These are phyloP conservation scores for Penicillium hordei DNA, from an alignment of 2,329 filamentous ascomycete species.

Conservation along the genomic window DNA sequence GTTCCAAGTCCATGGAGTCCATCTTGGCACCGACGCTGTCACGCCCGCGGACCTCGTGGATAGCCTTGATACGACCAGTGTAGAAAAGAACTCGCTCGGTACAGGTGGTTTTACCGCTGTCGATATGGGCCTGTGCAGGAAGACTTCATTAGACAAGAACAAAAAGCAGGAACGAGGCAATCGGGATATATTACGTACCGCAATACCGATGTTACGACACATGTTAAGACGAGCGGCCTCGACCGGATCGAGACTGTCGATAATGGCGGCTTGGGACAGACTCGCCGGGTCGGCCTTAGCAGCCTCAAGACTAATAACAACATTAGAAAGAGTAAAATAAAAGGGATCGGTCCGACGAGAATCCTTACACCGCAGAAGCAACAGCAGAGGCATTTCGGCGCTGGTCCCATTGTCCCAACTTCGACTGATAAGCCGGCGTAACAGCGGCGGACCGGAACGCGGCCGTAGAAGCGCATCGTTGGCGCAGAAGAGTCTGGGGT, in stretches of 20 bases:
- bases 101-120: conserved; percentile 95
- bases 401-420: conserved; percentile 45
- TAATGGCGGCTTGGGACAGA: conserved; percentile 64
- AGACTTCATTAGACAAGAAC: conserved; percentile 9
- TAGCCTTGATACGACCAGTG: conserved; percentile 92
- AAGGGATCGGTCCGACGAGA: neutral
- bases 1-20: conserved; percentile 99
- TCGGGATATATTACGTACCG: conserved; percentile 56
- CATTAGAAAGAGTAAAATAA: conserved; percentile 3
- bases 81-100: conserved; percentile 98
- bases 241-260: conserved; percentile 75
- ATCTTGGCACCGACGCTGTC: conserved; percentile 97
- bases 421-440: conserved; percentile 36
- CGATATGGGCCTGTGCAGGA: conserved; percentile 76
- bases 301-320: conserved; percentile 52
- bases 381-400: conserved; percentile 44
- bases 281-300: conserved; percentile 57
- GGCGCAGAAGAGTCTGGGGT: conserved; percentile 37
- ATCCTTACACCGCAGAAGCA: conserved; percentile 47
- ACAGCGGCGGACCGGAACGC: conserved; percentile 36
- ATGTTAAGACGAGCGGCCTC: conserved; percentile 75
- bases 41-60: conserved; percentile 88
- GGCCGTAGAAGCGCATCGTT: conserved; percentile 42
- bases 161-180: neutral
- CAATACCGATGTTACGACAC: conserved; percentile 97